A percentile compares a stretch with the other conserved stretches of the same genome.
These are phyloP conservation scores for Crithidia expoeki DNA, from an alignment of 208 protist genomes.

Conservation along the genomic window DNA sequence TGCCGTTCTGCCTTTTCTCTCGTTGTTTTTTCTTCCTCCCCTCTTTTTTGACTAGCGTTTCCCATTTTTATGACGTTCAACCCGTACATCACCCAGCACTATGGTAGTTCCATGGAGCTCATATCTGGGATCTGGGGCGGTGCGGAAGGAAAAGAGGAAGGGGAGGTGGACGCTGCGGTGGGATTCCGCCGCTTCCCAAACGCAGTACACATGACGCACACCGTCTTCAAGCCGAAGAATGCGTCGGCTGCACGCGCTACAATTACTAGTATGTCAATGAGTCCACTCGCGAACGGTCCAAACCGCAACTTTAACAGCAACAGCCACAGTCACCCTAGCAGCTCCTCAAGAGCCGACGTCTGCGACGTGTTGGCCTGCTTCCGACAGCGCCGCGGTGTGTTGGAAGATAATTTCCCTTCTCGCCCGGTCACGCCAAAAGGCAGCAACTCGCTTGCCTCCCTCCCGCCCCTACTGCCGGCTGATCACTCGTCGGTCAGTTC, in stretches of 20 bases:
- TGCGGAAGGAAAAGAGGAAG: constrained; percentile 18
- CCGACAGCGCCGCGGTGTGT: constrained; percentile 9
- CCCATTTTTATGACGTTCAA: constrained; percentile 59
- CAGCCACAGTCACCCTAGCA: background rate
- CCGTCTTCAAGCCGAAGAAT: constrained; percentile 58
- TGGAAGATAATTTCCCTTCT: constrained; percentile 40
- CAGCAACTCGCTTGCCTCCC: background rate
- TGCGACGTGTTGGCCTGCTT: constrained; percentile 13
- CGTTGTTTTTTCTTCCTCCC: background rate
- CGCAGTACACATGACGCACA: constrained; percentile 64
- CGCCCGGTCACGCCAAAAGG: constrained; percentile 32
- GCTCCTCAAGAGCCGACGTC: background rate
- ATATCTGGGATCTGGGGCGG: background rate
- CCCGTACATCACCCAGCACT: constrained; percentile 76
- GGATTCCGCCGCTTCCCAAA: constrained; percentile 61
- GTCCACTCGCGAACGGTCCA: no score
- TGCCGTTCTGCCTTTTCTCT: background rate
- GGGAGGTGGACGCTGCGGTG: constrained; percentile 41
- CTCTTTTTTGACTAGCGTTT: constrained; percentile 15
- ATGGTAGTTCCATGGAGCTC: constrained; percentile 50
- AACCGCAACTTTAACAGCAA: no score
- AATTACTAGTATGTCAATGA: no score
- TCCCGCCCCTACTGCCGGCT: constrained; percentile 40
- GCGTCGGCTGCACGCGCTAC: background rate
- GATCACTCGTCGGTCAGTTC: constrained; percentile 8